These are phyloP conservation scores for Allium fistulosum DNA, from an alignment of 106 monocot genomes.

Conservation along the genomic window DNA sequence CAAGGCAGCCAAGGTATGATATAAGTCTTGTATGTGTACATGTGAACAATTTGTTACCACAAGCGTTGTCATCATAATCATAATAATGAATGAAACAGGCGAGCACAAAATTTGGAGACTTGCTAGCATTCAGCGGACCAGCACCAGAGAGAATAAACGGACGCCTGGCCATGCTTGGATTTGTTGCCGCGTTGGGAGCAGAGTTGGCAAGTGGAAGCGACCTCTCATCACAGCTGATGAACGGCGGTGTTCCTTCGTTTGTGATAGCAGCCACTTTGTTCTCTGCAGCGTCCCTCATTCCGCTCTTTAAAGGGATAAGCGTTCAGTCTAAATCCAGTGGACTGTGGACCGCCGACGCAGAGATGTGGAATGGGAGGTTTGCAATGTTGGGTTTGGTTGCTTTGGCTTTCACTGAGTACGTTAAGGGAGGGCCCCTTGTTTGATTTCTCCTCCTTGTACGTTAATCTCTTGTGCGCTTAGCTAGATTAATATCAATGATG, in stretches of 20 bases:
- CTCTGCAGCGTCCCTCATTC: conserved; percentile 62
- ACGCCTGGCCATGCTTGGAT: conserved; percentile 72
- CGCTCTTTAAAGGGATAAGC: conserved; percentile 51
- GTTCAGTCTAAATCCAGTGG: conserved; percentile 31
- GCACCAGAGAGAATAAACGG: conserved; percentile 81
- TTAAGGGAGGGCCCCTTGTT: conserved; percentile 70
- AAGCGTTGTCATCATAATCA: too few species aligned
- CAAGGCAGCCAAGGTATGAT: not conserved
- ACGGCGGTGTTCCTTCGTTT: too few species aligned
- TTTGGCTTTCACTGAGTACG: conserved; percentile 61
- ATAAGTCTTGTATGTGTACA: too few species aligned
- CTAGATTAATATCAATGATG: not conserved
- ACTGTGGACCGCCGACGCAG: conserved; percentile 49
- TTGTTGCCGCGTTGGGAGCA: conserved; percentile 52
- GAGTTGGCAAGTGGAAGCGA: conserved; percentile 43
- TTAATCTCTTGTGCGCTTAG: not conserved
- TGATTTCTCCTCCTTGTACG: not conserved
- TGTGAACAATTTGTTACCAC: too few species aligned
- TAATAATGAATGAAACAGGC: not conserved
- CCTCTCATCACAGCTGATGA: conserved; percentile 13
- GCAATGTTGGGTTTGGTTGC: conserved; percentile 75
- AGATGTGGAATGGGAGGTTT: conserved; percentile 74
- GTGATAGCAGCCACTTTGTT: conserved; percentile 11
- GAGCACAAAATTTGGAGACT: conserved; percentile 46
- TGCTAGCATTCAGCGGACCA: conserved; percentile 65